Evolutionary conservation across 2,329 filamentous ascomycete genomes (phyloP).

Genomic region (Cyphellophora attinorum): DNA sequence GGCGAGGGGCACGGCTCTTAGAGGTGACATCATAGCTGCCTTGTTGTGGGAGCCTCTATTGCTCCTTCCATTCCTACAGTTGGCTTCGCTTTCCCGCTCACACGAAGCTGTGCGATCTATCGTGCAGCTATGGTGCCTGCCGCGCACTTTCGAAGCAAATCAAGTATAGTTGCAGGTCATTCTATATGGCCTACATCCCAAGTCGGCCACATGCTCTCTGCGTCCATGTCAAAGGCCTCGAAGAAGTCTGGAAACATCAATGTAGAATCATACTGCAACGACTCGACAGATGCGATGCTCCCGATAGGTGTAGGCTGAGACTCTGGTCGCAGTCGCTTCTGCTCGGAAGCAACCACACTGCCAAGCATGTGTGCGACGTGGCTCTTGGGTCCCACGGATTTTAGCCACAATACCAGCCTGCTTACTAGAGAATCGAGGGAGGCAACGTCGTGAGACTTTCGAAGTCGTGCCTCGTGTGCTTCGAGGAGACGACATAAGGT

Average conservation of each 20-base stretch:
- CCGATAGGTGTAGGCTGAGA: not conserved
- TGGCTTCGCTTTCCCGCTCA: too few relatives aligned
- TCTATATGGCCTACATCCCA: too few relatives aligned
- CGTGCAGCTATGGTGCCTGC: too few relatives aligned
- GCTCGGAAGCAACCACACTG: conserved; percentile 26
- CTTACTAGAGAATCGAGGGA: conserved; percentile 26
- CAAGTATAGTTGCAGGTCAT: too few relatives aligned
- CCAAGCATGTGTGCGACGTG: conserved; percentile 33
- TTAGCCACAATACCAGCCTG: conserved; percentile 29
- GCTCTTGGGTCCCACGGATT: conserved; percentile 31
- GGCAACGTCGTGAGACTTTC: conserved; percentile 21
- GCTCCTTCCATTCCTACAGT: too few relatives aligned
- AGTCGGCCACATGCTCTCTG: too few relatives aligned
- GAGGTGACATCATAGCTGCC: too few relatives aligned
- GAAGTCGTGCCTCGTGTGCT: conserved; percentile 26
- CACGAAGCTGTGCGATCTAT: too few relatives aligned
- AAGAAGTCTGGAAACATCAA: not conserved
- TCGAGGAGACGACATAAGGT: conserved; percentile 29
- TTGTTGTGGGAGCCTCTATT: too few relatives aligned
- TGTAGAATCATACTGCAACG: not conserved
- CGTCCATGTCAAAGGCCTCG: too few relatives aligned
- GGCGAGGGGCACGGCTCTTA: too few relatives aligned
- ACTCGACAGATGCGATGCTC: not conserved
- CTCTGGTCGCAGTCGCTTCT: conserved; percentile 27
- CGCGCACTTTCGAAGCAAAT: too few relatives aligned